These are phyloP conservation scores for Fraxinus angustifolia DNA, from an alignment of 305 asterid genomes.

Conservation along the genomic window DNA sequence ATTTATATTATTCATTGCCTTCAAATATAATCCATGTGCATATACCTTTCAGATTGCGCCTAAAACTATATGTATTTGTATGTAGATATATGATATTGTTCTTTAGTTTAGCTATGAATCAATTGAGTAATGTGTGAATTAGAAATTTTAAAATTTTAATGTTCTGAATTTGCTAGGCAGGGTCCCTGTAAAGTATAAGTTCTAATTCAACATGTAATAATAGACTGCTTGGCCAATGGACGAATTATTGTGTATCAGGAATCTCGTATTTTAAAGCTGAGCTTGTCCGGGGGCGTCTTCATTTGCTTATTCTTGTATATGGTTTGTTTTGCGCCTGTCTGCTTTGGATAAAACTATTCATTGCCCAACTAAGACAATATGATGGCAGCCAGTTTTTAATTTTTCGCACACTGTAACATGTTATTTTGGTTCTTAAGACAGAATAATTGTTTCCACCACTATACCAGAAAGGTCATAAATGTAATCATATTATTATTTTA, in stretches of 20 bases:
- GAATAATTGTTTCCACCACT: neutral
- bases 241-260: neutral
- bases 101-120: neutral
- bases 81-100: neutral
- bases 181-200: neutral
- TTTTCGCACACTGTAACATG: neutral
- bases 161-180: neutral
- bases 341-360: neutral
- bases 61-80: neutral
- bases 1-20: neutral
- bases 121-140: neutral
- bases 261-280: neutral
- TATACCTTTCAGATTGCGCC: neutral
- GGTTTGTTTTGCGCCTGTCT: neutral
- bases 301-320: neutral
- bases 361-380: neutral
- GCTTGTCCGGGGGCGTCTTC: neutral
- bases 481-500: neutral
- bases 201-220: neutral
- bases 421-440: neutral
- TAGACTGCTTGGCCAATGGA: neutral
- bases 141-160: neutral
- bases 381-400: neutral
- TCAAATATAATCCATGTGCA: neutral
- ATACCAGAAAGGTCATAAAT: neutral